These are phyloP conservation scores for Astragalus glycyphyllos DNA, from an alignment of 306 rosid genomes.

Conservation along the genomic window DNA sequence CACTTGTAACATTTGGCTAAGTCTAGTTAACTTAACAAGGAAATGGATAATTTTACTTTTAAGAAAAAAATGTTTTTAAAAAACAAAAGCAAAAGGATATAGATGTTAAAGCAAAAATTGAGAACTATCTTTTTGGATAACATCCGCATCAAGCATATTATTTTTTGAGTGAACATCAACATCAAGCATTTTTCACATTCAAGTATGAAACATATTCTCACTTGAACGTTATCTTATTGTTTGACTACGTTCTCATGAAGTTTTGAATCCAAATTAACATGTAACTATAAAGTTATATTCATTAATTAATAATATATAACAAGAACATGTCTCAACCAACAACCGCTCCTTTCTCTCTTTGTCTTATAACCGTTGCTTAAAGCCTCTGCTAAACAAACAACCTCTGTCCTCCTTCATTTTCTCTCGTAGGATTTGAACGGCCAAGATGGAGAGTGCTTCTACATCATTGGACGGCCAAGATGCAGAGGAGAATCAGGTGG, in stretches of 20 bases:
- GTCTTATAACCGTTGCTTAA: slow-evolving; percentile 50
- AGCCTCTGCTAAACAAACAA: slow-evolving; percentile 30
- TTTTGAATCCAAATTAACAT: slow-evolving; percentile 5
- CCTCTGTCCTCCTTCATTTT: not conserved
- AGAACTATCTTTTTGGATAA: not conserved
- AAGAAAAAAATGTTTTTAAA: not conserved
- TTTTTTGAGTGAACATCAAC: not conserved
- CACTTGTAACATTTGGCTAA: too few species aligned
- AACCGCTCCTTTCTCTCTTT: not conserved
- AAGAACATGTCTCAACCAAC: slow-evolving; percentile 38
- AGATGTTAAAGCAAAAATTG: not conserved
- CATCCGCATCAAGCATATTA: not conserved
- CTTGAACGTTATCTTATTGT: slow-evolving; percentile 19
- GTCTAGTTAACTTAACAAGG: too few species aligned
- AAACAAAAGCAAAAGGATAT: not conserved
- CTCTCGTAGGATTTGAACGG: not conserved
- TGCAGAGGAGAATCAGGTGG: slow-evolving; percentile 30
- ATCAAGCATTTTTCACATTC: not conserved
- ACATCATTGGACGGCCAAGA: not conserved
- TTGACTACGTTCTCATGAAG: slow-evolving; percentile 7
- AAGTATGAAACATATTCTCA: not conserved
- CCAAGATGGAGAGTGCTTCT: not conserved
- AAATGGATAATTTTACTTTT: not conserved
- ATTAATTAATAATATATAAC: too few species aligned
- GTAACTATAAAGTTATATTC: not conserved